Percentiles rank a stretch among this genome's conserved stretches.
Conservation (phyloP, 805 yeast genomes). For the Myxozyma mucilagina region DNA sequence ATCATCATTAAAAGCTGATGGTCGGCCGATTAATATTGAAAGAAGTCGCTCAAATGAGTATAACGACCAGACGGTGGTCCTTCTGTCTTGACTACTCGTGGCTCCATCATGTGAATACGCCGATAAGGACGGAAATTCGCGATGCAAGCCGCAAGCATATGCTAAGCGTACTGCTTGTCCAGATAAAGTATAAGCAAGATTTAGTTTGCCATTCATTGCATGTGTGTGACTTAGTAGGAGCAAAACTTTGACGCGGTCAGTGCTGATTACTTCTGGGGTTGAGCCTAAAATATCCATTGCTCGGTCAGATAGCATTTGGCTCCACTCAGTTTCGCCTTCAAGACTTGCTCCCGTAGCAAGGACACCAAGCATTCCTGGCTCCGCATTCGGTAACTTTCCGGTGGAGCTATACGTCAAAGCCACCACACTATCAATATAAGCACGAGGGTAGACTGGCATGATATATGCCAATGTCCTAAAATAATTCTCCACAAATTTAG, state of each 20-base stretch:
- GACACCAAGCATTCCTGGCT: slow-evolving; percentile 20
- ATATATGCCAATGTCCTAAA: slow-evolving; percentile 21
- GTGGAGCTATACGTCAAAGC: slow-evolving; percentile 13
- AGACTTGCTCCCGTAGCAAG: slow-evolving; percentile 28
- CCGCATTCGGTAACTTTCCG: background rate
- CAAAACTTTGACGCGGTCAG: slow-evolving; percentile 27
- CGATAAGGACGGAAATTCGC: slow-evolving; percentile 27
- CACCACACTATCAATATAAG: slow-evolving; percentile 13
- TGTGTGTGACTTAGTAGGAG: slow-evolving; percentile 19
- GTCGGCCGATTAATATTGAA: slow-evolving; percentile 22
- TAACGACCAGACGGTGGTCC: slow-evolving; percentile 22
- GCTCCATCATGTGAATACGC: slow-evolving; percentile 16
- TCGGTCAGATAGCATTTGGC: slow-evolving; percentile 7
- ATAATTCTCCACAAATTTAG: slow-evolving; percentile 18
- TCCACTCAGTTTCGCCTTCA: slow-evolving; percentile 25
- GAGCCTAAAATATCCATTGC: slow-evolving; percentile 17
- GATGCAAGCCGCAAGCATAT: slow-evolving; percentile 28
- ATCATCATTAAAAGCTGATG: slow-evolving; percentile 27
- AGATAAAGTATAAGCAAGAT: slow-evolving; percentile 18
- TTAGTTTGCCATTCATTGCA: slow-evolving; percentile 26
- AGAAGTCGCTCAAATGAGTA: slow-evolving; percentile 24
- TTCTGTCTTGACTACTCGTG: slow-evolving; percentile 14
- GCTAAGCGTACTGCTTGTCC: slow-evolving; percentile 28
- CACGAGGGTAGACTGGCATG: slow-evolving; percentile 25
- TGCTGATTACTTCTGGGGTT: slow-evolving; percentile 15